These are phyloP conservation scores for Lasiodiplodia sp. DNA, from an alignment of 2,329 filamentous ascomycete species.

Conservation along the genomic window DNA sequence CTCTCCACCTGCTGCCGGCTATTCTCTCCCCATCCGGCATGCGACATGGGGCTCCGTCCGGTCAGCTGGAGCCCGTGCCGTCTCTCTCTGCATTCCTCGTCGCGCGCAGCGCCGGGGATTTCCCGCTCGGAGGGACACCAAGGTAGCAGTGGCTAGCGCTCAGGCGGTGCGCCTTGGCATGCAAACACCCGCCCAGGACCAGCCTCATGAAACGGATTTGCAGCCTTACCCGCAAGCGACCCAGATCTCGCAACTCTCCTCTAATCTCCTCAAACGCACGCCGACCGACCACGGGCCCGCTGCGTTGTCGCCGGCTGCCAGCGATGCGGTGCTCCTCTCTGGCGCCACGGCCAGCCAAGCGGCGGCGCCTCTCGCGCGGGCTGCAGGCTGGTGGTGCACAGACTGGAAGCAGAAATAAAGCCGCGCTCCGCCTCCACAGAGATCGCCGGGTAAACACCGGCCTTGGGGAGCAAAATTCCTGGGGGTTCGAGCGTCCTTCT, in stretches of 20 bases:
- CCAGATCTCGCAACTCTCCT: background rate
- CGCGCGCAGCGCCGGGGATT: background rate
- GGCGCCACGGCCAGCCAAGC: constrained; percentile 17
- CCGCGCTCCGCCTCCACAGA: constrained; percentile 19
- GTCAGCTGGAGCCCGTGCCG: background rate
- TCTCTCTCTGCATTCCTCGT: background rate
- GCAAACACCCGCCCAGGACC: background rate
- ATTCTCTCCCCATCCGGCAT: background rate
- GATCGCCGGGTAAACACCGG: constrained; percentile 17
- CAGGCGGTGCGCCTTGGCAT: too few relatives aligned
- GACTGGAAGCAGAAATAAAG: constrained; percentile 15
- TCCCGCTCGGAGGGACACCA: background rate
- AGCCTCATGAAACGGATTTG: constrained; percentile 14
- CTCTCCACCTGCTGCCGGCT: background rate
- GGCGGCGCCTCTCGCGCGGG: background rate
- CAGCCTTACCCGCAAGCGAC: constrained; percentile 8
- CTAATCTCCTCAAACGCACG: background rate
- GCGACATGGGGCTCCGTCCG: background rate
- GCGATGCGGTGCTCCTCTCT: too few relatives aligned
- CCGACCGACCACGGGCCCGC: background rate
- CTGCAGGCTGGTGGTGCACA: background rate
- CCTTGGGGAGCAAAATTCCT: background rate
- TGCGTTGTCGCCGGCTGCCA: background rate
- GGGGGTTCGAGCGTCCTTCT: constrained; percentile 10
- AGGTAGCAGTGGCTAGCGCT: background rate